These are phyloP conservation scores for Coemansia sp. DNA, from an alignment of 192 early-diverging fungal species.

Conservation along the genomic window DNA sequence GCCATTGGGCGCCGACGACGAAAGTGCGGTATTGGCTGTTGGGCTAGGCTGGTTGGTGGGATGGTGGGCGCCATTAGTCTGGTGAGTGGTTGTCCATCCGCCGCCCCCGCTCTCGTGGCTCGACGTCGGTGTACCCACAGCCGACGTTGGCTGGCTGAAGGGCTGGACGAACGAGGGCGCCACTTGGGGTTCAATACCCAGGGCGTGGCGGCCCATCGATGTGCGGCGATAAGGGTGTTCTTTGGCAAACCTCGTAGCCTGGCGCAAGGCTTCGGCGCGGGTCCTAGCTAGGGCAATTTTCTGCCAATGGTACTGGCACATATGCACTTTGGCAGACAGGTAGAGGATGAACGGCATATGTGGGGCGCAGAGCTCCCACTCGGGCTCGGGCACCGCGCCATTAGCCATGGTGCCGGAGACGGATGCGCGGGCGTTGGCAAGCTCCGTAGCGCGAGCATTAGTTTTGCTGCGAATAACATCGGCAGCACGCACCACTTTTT, in stretches of 20 bases:
- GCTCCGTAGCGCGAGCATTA: conserved; percentile 44
- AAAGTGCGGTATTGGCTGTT: neutral
- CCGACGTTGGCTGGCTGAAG: conserved; percentile 47
- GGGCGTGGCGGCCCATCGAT: conserved; percentile 14
- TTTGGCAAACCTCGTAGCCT: neutral
- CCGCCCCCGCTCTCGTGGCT: conserved; percentile 16
- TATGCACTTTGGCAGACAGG: conserved; percentile 52
- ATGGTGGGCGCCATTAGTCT: conserved; percentile 1
- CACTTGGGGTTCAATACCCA: conserved; percentile 34
- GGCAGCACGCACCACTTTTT: conserved; percentile 48
- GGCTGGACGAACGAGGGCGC: conserved; percentile 53
- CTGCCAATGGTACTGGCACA: conserved; percentile 59
- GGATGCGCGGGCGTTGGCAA: conserved; percentile 42
- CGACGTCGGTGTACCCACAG: conserved; percentile 29
- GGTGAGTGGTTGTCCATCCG: neutral
- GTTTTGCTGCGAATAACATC: conserved; percentile 41
- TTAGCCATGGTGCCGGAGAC: conserved; percentile 51
- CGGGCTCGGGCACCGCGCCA: conserved; percentile 53
- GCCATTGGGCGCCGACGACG: neutral
- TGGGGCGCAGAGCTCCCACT: conserved; percentile 58
- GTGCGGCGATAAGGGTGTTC: conserved; percentile 3
- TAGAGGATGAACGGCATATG: conserved; percentile 57
- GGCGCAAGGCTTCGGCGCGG: conserved; percentile 25
- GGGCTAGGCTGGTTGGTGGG: conserved; percentile 4
- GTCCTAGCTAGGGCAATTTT: conserved; percentile 52